A percentile compares a stretch with the other conserved stretches of the same genome.
phyloP scores from a whole-genome alignment of 1,284 basidiomycete genomes.

The Ustilago lituana region DNA sequence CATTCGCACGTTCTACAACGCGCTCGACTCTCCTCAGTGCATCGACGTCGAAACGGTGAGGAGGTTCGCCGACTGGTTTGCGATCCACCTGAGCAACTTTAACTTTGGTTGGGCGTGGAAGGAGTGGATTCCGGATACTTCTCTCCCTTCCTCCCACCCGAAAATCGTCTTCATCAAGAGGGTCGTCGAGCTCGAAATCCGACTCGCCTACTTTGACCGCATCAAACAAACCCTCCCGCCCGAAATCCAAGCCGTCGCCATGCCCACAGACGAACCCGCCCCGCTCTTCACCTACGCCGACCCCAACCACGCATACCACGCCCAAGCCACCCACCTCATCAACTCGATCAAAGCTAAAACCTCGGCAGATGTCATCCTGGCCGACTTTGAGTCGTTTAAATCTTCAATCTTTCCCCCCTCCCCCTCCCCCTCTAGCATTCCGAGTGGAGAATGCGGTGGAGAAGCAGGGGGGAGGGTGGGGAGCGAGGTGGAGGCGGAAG shows the following conservation, averaged over 20 bases:
- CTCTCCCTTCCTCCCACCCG: conserved; percentile 77
- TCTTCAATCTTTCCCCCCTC: conserved; percentile 34
- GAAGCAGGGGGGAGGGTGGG: conserved; percentile 54
- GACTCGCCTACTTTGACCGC: conserved; percentile 92
- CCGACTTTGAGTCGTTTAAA: conserved; percentile 74
- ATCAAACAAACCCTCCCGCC: conserved; percentile 89
- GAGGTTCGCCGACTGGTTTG: conserved; percentile 92
- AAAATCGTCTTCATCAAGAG: conserved; percentile 87
- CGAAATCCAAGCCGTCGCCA: conserved; percentile 74
- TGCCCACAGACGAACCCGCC: conserved; percentile 80
- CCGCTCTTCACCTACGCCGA: conserved; percentile 83
- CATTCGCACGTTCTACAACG: conserved; percentile 82
- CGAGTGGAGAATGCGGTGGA: conserved; percentile 70
- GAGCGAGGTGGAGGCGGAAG: conserved; percentile 71
- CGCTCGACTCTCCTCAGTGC: conserved; percentile 40
- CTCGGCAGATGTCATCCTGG: conserved; percentile 78
- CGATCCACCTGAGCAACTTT: conserved; percentile 96
- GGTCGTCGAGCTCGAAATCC: conserved; percentile 87
- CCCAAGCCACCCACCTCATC: conserved; percentile 81
- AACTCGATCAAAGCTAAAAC: conserved; percentile 80
- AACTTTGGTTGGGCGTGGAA: conserved; percentile 99
- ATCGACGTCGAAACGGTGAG: conserved; percentile 84
- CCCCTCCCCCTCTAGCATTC: conserved; percentile 9
- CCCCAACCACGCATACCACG: conserved; percentile 78
- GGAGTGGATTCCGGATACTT: conserved; percentile 93